Base-by-base conservation (phyloP, 2,329 filamentous ascomycete genomes). In the Verticillium albo-atrum region DNA sequence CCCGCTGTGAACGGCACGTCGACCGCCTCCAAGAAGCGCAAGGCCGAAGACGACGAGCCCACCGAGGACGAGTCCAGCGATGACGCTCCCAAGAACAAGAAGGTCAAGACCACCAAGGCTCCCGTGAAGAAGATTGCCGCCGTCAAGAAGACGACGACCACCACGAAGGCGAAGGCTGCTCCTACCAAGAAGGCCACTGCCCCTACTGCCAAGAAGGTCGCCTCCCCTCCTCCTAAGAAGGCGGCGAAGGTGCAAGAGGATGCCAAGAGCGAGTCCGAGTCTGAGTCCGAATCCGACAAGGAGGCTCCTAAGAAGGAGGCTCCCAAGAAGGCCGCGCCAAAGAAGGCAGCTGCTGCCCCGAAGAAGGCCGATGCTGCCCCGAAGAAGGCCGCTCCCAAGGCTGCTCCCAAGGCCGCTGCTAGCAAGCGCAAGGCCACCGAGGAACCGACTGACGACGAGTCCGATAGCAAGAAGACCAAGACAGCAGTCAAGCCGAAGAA, bases 401-500 rank as follows among this genome's bases (percentile, higher is more conserved):
- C 42, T 34, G 57, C 47, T 1, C 54, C 60, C 50, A 57, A 57
- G 57, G 58, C 58, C 56, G 53, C 54, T 10, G 55, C 55, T 55
- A 59, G 47, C 55, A 65, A 63, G 37, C 51, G 47, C 50, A 56
- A 59, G 55, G 37, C 55, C 20, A 42, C 37, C 26, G 55, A 51
- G n/a, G 54, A 55, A 14, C 15, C 55, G 10, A 42, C 37, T 3
- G 55, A 51, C 3, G 42, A 50, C 10, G 42, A 56, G 52, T 23
- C 59, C 56, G 67, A 58, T 69, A 70, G 55, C 52, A 67, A 1
- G 59, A 57, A 60, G 28, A 60, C 58, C 52, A 58, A 57, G 70
- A 71, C 51, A 34, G 71, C 23, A 69, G 20, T 14, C 32, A 84
- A 65, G 70, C 69, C 67, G 81, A 88, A 91, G 71, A 84, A 81